Conservation (phyloP, 106 monocot species). For the Dendrobium huoshanense region DNA sequence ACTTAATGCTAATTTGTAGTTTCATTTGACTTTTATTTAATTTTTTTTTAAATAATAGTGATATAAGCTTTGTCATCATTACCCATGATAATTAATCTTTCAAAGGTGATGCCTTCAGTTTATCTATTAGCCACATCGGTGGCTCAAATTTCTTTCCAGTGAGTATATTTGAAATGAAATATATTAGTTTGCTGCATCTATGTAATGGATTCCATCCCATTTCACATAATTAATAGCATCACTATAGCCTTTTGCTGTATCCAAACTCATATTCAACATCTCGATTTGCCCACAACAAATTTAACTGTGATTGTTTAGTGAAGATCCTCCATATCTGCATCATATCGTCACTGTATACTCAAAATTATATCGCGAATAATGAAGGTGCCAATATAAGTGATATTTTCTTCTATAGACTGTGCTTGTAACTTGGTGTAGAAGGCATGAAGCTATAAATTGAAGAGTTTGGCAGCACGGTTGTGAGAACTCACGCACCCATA, state of each 20-base stretch:
- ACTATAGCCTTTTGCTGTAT: constrained; percentile 56
- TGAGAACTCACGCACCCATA: constrained; percentile 70
- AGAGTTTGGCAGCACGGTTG: constrained; percentile 64
- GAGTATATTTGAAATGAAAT: too few relatives aligned
- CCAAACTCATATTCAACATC: constrained; percentile 41
- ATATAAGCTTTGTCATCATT: too few relatives aligned
- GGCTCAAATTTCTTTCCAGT: too few relatives aligned
- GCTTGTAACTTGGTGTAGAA: constrained; percentile 58
- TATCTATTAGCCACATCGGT: too few relatives aligned
- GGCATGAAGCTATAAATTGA: constrained; percentile 84
- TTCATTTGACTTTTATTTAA: too few relatives aligned
- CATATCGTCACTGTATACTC: constrained; percentile 53
- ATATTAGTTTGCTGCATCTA: too few relatives aligned
- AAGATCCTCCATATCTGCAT: constrained; percentile 60
- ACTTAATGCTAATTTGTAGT: too few relatives aligned
- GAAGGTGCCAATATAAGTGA: constrained; percentile 65
- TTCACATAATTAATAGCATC: constrained; percentile 23
- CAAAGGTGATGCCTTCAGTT: too few relatives aligned
- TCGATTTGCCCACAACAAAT: constrained; percentile 67
- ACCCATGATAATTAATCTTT: too few relatives aligned
- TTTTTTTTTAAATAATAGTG: not conserved
- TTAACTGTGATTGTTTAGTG: constrained; percentile 9
- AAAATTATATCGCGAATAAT: constrained; percentile 69
- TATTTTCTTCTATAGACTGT: constrained; percentile 36
- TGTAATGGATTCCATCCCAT: too few relatives aligned